phyloP scores from a whole-genome alignment of 148 eudicot species.

The Fallopia convolvulus region DNA sequence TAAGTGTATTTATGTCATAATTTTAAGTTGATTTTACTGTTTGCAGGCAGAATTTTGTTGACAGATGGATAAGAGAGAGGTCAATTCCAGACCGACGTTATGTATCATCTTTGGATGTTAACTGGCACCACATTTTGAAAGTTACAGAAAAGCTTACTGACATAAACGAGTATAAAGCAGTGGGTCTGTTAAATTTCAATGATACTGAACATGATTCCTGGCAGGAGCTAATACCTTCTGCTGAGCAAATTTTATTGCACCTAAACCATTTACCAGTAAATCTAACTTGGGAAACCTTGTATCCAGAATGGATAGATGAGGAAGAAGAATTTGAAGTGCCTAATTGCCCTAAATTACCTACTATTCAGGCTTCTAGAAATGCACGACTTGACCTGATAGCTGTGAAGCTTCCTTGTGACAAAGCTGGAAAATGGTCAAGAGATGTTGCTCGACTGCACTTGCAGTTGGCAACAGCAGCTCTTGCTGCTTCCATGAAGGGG shows the following conservation, averaged over 20 bases:
- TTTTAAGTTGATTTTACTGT: not conserved
- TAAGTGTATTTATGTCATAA: not conserved
- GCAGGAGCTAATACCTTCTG: slow-evolving; percentile 56
- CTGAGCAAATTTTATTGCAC: slow-evolving; percentile 59
- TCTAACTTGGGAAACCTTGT: slow-evolving; percentile 10
- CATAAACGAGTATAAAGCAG: slow-evolving; percentile 49
- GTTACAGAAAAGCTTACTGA: slow-evolving; percentile 43
- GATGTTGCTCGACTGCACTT: slow-evolving; percentile 81
- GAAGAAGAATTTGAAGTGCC: slow-evolving; percentile 9
- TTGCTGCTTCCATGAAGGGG: slow-evolving; percentile 68
- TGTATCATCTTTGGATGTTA: slow-evolving; percentile 35
- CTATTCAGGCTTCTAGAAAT: not conserved
- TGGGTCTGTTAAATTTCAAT: slow-evolving; percentile 75
- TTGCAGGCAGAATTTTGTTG: slow-evolving; percentile 56
- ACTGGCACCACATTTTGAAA: slow-evolving; percentile 52
- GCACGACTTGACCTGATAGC: slow-evolving; percentile 9
- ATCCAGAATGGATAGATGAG: slow-evolving; percentile 16
- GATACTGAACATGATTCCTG: slow-evolving; percentile 52
- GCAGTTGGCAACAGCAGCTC: slow-evolving; percentile 74
- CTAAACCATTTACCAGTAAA: slow-evolving; percentile 31
- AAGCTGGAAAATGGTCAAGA: slow-evolving; percentile 63
- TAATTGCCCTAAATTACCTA: slow-evolving; percentile 3
- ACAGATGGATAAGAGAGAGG: slow-evolving; percentile 49
- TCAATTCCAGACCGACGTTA: slow-evolving; percentile 47
- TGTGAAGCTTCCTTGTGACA: slow-evolving; percentile 20